Evolutionary conservation across 2,329 filamentous ascomycete genomes (phyloP).

Genomic region (Alternaria triticina): DNA sequence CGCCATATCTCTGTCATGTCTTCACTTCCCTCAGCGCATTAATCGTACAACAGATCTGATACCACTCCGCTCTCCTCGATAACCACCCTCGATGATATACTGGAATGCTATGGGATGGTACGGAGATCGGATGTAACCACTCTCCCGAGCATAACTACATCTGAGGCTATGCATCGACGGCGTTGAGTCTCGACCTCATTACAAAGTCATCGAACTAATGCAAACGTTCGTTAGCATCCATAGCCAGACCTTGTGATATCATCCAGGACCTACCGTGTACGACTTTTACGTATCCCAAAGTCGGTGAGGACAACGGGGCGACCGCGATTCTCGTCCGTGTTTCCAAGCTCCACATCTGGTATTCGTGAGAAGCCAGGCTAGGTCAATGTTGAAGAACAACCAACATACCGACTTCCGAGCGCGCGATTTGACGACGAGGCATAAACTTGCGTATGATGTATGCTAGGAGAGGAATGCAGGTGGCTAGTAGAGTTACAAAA

Average conservation of each 20-base stretch:
- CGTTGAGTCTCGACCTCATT: neutral
- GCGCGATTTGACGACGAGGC: neutral
- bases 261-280: neutral
- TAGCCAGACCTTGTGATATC: neutral
- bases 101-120: neutral
- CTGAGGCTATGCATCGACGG: neutral
- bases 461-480: neutral
- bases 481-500: neutral
- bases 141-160: neutral
- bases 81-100: neutral
- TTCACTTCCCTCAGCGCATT: neutral
- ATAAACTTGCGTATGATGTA: neutral
- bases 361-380: neutral
- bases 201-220: neutral
- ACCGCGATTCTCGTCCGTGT: neutral
- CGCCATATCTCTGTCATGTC: neutral
- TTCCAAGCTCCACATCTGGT: neutral
- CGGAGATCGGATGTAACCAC: neutral
- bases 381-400: neutral
- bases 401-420: neutral
- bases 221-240: neutral
- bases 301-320: fast-evolving
- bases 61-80: neutral
- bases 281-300: neutral
- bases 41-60: neutral